Evolutionary conservation across 805 yeast species (phyloP), one percentile per base, ranked within the genome.

Genomic region (Blastobotrys chiropterorum): DNA sequence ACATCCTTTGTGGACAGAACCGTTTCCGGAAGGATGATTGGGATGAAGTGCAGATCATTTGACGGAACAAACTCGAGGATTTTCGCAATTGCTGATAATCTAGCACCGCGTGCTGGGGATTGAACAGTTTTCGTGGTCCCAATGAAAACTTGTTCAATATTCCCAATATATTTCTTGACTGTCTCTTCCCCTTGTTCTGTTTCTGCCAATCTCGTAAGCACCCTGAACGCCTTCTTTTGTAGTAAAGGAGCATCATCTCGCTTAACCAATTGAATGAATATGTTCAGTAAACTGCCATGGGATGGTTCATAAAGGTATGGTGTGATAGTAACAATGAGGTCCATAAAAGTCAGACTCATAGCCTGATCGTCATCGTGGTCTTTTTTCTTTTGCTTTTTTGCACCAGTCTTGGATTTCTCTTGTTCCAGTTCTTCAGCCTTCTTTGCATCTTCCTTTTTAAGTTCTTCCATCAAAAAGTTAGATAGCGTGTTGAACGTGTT

Each of bases 1-100:
- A 82, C 84, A 64, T 90, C 97, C 69, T 92, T 94, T 4, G 97
- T 90, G 26, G 89, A 82, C 61, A 94, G 73, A 51, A 94, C 92
- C 20, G 90, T 83, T 72, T 94, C 98, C 50, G 96, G 88, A 38
- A 90, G 74, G 40, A 86, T 71, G 8, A 85, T 75, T 19, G 97
- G 96, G 58, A 94, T 82, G 67, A 90, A 89, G 58, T 79, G 78
- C 60, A 89, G 71, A 56, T 85, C 83, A 17, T 76, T 67, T 1
- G 71, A 56, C 15, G 97, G 95, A 42, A 90, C 66, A 17, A 81
- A 61, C 19, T 79, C 77, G 31, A 88, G 69, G 4, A 92, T 63
- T 8, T 79, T 73, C 48, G 76, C 72, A 44, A 94, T 73, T 3
- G 95, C 86, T 26, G 76, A 69, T 50, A 94, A 72, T 67, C 97